phyloP scores from a whole-genome alignment of 2,329 filamentous ascomycete genomes.

The Fusarium denticulatum region DNA sequence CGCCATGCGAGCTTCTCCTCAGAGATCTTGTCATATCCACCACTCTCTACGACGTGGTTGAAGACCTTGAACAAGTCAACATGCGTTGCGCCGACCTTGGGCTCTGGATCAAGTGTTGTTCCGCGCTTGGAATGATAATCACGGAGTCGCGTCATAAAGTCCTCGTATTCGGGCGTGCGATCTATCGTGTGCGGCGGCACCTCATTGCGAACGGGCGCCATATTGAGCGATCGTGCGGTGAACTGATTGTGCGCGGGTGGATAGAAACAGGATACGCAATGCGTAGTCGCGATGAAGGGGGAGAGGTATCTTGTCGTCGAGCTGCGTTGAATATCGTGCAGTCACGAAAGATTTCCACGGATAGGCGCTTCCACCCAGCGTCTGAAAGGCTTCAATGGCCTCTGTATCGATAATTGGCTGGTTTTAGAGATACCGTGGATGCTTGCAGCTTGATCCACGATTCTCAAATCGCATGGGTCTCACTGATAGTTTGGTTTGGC shows the following conservation, averaged over 20 bases:
- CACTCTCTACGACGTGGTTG: constrained; percentile 77
- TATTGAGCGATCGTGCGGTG: constrained; percentile 28
- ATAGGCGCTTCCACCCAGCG: constrained; percentile 9
- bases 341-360: neutral
- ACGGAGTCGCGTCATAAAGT: constrained; percentile 78
- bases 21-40: constrained; percentile 87
- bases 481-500: constrained; percentile 25
- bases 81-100: constrained; percentile 79
- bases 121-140: constrained; percentile 83
- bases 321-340: constrained; percentile 11
- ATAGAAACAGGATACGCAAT: constrained; percentile 4
- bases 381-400: neutral
- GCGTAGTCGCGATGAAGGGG: constrained; percentile 6
- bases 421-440: constrained; percentile 17
- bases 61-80: constrained; percentile 84
- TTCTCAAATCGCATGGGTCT: constrained; percentile 34
- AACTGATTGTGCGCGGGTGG: neutral
- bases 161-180: constrained; percentile 75
- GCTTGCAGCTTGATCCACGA: constrained; percentile 23
- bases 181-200: constrained; percentile 60
- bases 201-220: constrained; percentile 51
- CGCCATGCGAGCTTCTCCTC: constrained; percentile 89
- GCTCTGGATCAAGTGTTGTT: constrained; percentile 80
- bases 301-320: neutral
- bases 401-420: neutral